Base-by-base conservation (phyloP, 306 rosid species). In the Sechiopsis laciniata region DNA sequence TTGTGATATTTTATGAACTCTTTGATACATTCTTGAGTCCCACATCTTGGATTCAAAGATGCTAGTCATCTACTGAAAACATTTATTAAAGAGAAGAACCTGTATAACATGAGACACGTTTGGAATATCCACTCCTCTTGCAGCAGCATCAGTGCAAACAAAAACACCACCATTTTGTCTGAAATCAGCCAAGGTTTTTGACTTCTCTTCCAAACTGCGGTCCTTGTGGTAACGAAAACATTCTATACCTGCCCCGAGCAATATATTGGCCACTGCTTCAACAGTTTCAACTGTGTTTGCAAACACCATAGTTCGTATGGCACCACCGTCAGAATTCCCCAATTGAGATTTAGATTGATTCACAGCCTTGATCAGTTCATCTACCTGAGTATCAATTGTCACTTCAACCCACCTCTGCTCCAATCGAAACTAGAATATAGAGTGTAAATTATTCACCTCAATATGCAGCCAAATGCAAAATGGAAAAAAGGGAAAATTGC, bases 91-190 rank as follows among this genome's bases (percentile, higher is more conserved):
- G 64, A 72, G 55, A 75, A 55, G 79, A 78, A 90, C 97, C 97
- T 91, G 97, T 80, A 94, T 86, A 80, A 94, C 91, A 78, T 94
- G 98, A 16, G 87, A 85, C 77, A 94, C 87, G 62, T 91, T 87
- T 67, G 97, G 85, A 81, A 94, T 90, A 81, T 94, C 96, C 78
- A 90, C 88, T 52, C 98, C 97, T 72, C 96, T 91, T 22, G 98
- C 91, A 64, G 95, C 98, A 69, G 98, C 96, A 84, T 90, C 98
- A 42, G 98, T 94, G 75, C 97, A 94, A 64, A 91, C 97, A 80
- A 94, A 89, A 85, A 90, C 80, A 63, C 98, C 97, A 81, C 98
- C 98, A 73, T 85, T 87, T 80, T 87, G 83, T 21, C 82, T 79
- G 80, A 94, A 91, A 79, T 87, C 94, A 78, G 82, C 73, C 29